A percentile compares a stretch with the other conserved stretches of the same genome.
phyloP scores from a whole-genome alignment of 2,329 filamentous ascomycete genomes.

The Venturia oleaginea region DNA sequence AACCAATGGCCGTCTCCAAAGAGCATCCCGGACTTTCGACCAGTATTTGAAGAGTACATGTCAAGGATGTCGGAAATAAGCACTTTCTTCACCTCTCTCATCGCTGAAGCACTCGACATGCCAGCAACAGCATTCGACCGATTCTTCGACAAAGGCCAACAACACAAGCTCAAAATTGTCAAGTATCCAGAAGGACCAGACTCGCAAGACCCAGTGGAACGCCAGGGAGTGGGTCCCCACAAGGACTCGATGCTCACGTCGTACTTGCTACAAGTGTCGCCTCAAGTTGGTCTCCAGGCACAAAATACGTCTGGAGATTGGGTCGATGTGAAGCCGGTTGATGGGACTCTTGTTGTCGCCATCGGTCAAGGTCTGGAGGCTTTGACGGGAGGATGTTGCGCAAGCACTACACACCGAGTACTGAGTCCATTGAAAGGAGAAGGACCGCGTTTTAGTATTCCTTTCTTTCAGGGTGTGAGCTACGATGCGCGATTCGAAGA shows the following conservation, averaged over 20 bases:
- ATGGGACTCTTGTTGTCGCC: constrained; percentile 73
- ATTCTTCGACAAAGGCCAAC: constrained; percentile 63
- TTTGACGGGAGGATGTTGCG: constrained; percentile 72
- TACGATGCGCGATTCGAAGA: constrained; percentile 73
- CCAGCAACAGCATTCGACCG: constrained; percentile 60
- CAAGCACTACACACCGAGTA: constrained; percentile 72
- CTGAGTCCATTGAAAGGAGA: constrained; percentile 61
- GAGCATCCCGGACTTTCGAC: constrained; percentile 58
- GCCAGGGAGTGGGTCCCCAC: constrained; percentile 64
- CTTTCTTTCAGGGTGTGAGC: constrained; percentile 81
- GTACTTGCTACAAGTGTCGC: constrained; percentile 70
- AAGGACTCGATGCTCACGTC: constrained; percentile 78
- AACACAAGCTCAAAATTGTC: constrained; percentile 86
- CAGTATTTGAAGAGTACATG: constrained; percentile 67
- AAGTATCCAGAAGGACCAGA: constrained; percentile 63
- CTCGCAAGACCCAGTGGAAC: constrained; percentile 28
- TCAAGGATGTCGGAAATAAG: constrained; percentile 62
- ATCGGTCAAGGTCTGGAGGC: constrained; percentile 85
- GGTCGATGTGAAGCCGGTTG: constrained; percentile 72
- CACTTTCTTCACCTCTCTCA: constrained; percentile 65
- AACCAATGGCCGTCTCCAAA: constrained; percentile 66
- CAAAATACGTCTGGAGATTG: constrained; percentile 70
- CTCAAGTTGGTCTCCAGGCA: constrained; percentile 70
- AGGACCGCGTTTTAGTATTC: constrained; percentile 68
- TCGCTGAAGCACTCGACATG: constrained; percentile 75